phyloP scores from a whole-genome alignment of 2,329 filamentous ascomycete genomes.

The Sporothrix phasma region DNA sequence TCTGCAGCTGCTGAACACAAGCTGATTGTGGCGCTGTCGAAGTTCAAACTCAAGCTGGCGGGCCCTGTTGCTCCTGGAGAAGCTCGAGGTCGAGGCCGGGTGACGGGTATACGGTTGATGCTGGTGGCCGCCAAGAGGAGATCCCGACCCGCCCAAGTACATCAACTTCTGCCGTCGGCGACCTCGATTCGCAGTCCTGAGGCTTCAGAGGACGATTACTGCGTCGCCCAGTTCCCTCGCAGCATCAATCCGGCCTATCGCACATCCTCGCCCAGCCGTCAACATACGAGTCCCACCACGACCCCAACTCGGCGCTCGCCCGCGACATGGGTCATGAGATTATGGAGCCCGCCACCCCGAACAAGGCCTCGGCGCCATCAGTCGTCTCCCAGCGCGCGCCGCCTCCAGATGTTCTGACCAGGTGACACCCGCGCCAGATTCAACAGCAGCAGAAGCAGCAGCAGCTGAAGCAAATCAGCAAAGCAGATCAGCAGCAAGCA shows the following conservation, averaged over 20 bases:
- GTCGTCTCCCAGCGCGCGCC: not conserved
- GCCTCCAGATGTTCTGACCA: not conserved
- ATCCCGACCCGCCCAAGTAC: constrained; percentile 93
- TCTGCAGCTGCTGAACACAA: not conserved
- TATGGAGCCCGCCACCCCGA: constrained; percentile 29
- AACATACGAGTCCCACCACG: constrained; percentile 83
- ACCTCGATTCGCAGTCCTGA: constrained; percentile 76
- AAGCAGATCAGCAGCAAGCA: too few relatives aligned
- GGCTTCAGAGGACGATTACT: constrained; percentile 81
- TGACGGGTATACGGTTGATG: too few relatives aligned
- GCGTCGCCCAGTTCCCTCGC: constrained; percentile 88
- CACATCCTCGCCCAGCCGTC: constrained; percentile 91
- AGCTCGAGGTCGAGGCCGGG: constrained; percentile 87
- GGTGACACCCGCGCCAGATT: not conserved
- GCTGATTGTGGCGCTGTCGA: constrained; percentile 10
- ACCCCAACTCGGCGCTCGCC: constrained; percentile 63
- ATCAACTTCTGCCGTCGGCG: constrained; percentile 97
- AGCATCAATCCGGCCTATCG: constrained; percentile 94
- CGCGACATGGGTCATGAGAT: constrained; percentile 42
- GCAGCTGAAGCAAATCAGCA: too few relatives aligned
- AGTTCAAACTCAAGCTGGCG: constrained; percentile 15
- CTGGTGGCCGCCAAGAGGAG: constrained; percentile 94
- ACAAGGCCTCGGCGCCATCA: not conserved
- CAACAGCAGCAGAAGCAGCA: constrained; percentile 16
- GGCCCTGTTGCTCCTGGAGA: constrained; percentile 66